These are phyloP conservation scores for Leccinum pellstonianum DNA, from an alignment of 768 basidiomycete genomes.

Conservation along the genomic window DNA sequence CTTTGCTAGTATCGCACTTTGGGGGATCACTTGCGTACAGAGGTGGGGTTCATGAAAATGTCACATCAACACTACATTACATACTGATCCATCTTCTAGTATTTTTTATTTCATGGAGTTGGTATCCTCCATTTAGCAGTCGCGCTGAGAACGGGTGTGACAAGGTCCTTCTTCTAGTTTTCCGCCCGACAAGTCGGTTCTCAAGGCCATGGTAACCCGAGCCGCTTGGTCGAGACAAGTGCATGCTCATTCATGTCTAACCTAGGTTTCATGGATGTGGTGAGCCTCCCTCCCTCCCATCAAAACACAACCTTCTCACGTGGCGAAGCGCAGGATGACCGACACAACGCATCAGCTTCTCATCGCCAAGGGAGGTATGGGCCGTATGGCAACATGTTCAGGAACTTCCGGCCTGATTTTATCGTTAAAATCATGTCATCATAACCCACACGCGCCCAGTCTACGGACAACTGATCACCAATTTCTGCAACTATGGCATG, in stretches of 20 bases:
- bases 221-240: not conserved
- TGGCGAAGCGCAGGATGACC: conserved; percentile 8
- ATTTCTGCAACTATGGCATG: conserved; percentile 15
- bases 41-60: conserved; percentile 13
- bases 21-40: conserved; percentile 25
- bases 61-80: not conserved
- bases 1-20: conserved; percentile 19
- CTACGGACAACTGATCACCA: conserved; percentile 13
- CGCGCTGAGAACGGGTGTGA: not conserved
- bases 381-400: too few species aligned
- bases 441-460: conserved; percentile 1
- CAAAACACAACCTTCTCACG: not conserved
- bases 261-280: conserved; percentile 21
- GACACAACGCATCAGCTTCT: conserved; percentile 19
- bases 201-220: conserved; percentile 14
- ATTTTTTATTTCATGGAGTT: conserved; percentile 22
- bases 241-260: not conserved
- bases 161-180: conserved; percentile 4
- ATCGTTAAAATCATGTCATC: conserved; percentile 5
- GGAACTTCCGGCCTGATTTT: not conserved
- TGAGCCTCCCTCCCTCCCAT: not conserved
- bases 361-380: conserved; percentile 19
- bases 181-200: not conserved
- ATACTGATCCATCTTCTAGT: not conserved
- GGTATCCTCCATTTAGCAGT: not conserved